Evolutionary conservation across 2,329 filamentous ascomycete genomes (phyloP), one percentile per base, ranked within the genome.

Genomic region (Berkeleyomyces rouxiae): DNA sequence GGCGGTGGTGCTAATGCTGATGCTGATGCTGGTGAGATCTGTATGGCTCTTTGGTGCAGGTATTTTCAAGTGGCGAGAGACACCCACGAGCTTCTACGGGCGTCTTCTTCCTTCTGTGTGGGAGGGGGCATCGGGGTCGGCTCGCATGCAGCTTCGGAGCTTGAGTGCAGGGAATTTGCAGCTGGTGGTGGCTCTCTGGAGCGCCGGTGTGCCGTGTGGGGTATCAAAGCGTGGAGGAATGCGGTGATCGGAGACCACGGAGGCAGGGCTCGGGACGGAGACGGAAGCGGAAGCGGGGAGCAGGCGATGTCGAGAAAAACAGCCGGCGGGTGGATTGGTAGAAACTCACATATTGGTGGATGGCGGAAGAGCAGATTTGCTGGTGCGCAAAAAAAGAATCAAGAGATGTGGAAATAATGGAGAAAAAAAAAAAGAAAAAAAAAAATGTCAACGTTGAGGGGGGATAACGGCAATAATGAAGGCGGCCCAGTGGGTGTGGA

Each of bases 401-500:
- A 57, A 57, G 23, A 44, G 13, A 53, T 43, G 42, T 55, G 7
- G 49, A 49, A 59, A 59, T 23, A 23, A 23, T 23, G 23, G 23
- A 16, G 10, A 47, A 47, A 36, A 59, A 36, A 37, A 39, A 36
- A 42, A 36, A 39, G 49, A 23, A 5, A 33, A 23, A 49, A 37
- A 37, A 51, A 59, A 58, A 59, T 51, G 39, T 47, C 23, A 39
- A 47, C 9, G 46, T 23, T 53, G 51, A 61, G 11, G 23, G 23
- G 23, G 23, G 23, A 23, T 23, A 23, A 23, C 1, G 23, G 23
- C 23, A 23, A 23, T 23, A 23, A 23, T 46, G 43, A 23, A 60
- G 58, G 23, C 49, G 37, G 49, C 49, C 58, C 57, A 44, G 62
- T 59, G 39, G 46, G 46, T 55, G 47, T 46, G 47, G 46, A 47